Evolutionary conservation across 1,284 basidiomycete species (phyloP), one percentile per base, ranked within the genome.

Genomic region (Abortiporus biennis): DNA sequence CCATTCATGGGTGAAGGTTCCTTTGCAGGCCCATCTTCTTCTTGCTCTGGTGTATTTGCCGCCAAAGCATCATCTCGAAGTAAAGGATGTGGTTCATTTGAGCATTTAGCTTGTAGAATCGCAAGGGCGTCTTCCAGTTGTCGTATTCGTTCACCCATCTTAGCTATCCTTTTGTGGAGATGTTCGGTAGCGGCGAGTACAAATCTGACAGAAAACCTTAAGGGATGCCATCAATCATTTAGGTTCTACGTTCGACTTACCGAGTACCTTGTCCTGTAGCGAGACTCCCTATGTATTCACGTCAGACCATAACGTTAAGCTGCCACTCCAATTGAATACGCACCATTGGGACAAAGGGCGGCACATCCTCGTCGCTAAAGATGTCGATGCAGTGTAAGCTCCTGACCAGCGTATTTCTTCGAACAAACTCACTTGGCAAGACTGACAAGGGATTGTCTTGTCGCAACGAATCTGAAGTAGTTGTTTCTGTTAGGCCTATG

Each of bases 161-260:
- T 68, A 0, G 75, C 66, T 49, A 87, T 85, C 55, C 85, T 84
- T 37, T 71, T 66, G 55, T 88, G 85, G 23, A 88, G 65, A 47
- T 79, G 76, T 50, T 86, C 83, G 0, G 84, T 87, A 46, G 83
- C 81, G 2, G 83, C 82, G n/a, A 86, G 71, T 13, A 86, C 82
- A 52, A 87, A 86, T 36, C 84, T 84, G 39, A 15, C 31, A 43
- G 30, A 46, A 15, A n/a, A n/a, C 27, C 9, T 8, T 30, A 23
- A 23, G 44, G 4, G 40, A 17, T 9, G 9, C 17, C n/a, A 36
- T 24, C 20, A 19, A 12, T 2, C 3, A 17, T 34, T 20, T 8
- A 9, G 23, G 16, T 19, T 21, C 6, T n/a, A 11, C 13, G 24
- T n/a, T 12, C 53, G 59, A 51, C 55, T 36, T 55, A 82, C 80